A percentile compares a stretch with the other conserved stretches of the same genome.
Evolutionary conservation across 441 rosid genomes (phyloP).

Genomic region (Populus hybrid): DNA sequence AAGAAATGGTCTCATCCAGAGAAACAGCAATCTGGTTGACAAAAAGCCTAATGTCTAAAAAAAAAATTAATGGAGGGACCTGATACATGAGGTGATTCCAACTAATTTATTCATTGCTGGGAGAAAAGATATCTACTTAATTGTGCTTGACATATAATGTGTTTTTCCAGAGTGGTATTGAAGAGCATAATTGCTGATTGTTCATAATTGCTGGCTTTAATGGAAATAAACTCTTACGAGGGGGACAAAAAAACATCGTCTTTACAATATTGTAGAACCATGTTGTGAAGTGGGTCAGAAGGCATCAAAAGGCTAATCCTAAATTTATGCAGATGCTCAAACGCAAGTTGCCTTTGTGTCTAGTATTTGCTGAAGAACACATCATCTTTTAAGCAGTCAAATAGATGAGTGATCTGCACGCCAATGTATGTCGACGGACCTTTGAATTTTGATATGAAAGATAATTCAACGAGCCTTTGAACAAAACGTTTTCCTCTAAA

Average conservation of each 20-base stretch:
- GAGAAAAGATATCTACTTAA: constrained; percentile 9
- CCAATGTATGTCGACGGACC: background rate
- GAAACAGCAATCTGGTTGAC: constrained; percentile 98
- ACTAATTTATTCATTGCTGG: constrained; percentile 27
- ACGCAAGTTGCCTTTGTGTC: background rate
- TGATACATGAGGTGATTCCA: constrained; percentile 23
- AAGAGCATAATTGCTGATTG: constrained; percentile 24
- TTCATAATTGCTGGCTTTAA: constrained; percentile 5
- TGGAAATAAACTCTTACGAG: constrained; percentile 11
- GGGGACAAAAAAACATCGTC: no score
- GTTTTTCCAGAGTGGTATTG: constrained; percentile 29
- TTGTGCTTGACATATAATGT: constrained; percentile 19
- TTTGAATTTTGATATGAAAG: background rate
- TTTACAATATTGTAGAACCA: background rate
- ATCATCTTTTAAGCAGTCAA: background rate
- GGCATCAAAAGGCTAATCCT: background rate
- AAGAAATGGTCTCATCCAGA: constrained; percentile 83
- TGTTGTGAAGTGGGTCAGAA: background rate
- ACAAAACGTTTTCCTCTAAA: background rate
- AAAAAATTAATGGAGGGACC: constrained; percentile 51
- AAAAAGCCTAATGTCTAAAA: constrained; percentile 79
- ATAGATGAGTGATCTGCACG: background rate
- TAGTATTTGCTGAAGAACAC: background rate
- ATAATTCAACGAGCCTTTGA: background rate
- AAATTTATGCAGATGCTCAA: background rate